Evolutionary conservation across 208 protist species (phyloP).

Genomic region (Trypanosoma theileri): DNA sequence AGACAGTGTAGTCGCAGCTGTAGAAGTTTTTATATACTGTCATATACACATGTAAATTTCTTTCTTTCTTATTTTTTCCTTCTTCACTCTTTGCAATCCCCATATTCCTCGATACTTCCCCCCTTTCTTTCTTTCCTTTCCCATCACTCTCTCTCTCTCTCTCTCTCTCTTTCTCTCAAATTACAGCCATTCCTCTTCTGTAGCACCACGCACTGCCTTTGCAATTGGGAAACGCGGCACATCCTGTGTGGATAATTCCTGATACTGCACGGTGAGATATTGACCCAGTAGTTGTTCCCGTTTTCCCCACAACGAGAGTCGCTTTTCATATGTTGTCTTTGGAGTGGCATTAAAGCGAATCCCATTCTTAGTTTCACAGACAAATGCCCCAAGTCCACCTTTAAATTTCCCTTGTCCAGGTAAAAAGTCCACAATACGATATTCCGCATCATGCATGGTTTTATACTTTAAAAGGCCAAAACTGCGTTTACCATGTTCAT

Average conservation of each 20-base stretch:
- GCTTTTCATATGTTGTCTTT: slow-evolving; percentile 57
- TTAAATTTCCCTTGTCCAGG: slow-evolving; percentile 87
- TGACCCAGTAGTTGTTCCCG: slow-evolving; percentile 64
- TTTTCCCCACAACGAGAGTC: slow-evolving; percentile 60
- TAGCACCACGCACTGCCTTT: slow-evolving; percentile 71
- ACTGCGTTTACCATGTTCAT: slow-evolving; percentile 89
- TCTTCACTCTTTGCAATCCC: not conserved
- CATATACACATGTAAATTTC: not conserved
- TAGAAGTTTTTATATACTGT: not conserved
- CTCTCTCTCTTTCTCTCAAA: not conserved
- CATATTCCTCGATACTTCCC: not conserved
- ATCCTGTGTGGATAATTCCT: slow-evolving; percentile 82
- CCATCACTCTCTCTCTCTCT: not conserved
- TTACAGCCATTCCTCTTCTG: slow-evolving; percentile 72
- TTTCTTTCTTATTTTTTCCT: not conserved
- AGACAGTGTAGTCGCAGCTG: not conserved
- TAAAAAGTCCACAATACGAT: slow-evolving; percentile 81
- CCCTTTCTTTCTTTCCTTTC: not conserved
- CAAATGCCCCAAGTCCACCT: slow-evolving; percentile 77
- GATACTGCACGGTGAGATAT: slow-evolving; percentile 87
- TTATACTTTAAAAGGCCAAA: slow-evolving; percentile 91
- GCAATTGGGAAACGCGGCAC: slow-evolving; percentile 88
- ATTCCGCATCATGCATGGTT: slow-evolving; percentile 90
- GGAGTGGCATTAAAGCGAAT: slow-evolving; percentile 75
- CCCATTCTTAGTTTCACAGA: slow-evolving; percentile 82